These are phyloP conservation scores for Elymus sibiricus DNA, from an alignment of 176 grass and related monocot genomes.

Conservation along the genomic window DNA sequence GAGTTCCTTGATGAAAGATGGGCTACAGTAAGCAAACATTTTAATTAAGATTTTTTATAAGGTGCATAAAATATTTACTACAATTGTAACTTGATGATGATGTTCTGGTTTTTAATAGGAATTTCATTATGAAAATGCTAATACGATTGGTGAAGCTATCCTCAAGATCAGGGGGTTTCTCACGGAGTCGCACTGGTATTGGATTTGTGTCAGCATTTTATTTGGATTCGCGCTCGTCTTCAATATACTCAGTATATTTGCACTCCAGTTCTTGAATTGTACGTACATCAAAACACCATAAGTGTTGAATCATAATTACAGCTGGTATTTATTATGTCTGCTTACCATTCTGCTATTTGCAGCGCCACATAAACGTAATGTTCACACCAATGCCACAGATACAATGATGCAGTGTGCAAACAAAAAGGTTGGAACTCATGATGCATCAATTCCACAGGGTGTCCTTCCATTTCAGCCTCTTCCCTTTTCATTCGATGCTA, in stretches of 20 bases:
- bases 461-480: constrained; percentile 60
- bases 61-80: neutral
- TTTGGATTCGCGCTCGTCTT: constrained; percentile 51
- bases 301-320: neutral
- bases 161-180: constrained; percentile 52
- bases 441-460: constrained; percentile 20
- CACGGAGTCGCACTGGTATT: constrained; percentile 69
- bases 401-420: neutral
- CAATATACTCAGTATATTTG: constrained; percentile 63
- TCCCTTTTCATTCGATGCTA: constrained; percentile 62
- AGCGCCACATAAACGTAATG: constrained; percentile 49
- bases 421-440: neutral
- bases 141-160: constrained; percentile 55
- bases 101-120: constrained; percentile 32
- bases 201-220: constrained; percentile 54
- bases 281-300: constrained; percentile 3
- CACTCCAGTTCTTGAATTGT: constrained; percentile 55
- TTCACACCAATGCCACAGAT: constrained; percentile 21
- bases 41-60: neutral
- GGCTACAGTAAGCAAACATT: constrained; percentile 46
- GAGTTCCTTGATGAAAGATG: constrained; percentile 72
- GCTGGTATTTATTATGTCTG: neutral
- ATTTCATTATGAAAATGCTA: constrained; percentile 37
- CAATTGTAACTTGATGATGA: neutral
- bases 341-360: constrained; percentile 7